These are phyloP conservation scores for Apiospora saccharicola DNA, from an alignment of 2,329 filamentous ascomycete genomes.

Conservation along the genomic window DNA sequence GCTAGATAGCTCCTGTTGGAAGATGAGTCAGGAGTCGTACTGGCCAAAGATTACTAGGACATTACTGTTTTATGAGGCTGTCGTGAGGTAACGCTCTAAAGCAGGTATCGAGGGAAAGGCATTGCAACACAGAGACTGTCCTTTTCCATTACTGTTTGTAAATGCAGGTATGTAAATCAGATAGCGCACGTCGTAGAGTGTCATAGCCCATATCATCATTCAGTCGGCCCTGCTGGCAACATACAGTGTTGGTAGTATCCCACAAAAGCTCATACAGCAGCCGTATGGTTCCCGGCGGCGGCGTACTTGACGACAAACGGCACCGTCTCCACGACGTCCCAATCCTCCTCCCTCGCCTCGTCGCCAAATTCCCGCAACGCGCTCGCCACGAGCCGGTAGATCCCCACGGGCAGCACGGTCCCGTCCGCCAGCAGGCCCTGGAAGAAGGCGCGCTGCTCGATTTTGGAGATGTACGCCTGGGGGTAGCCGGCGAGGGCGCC, in stretches of 20 bases:
- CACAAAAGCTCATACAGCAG: not conserved
- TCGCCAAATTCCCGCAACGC: constrained; percentile 39
- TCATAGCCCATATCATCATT: not conserved
- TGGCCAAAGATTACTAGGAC: no score
- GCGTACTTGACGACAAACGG: constrained; percentile 28
- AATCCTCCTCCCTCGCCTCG: constrained; percentile 37
- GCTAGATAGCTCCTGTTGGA: no score
- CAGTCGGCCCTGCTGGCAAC: not conserved
- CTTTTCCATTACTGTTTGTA: not conserved
- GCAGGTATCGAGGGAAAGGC: not conserved
- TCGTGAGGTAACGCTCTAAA: no score
- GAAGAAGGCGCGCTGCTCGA: constrained; percentile 29
- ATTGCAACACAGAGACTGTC: not conserved
- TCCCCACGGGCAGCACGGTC: constrained; percentile 34
- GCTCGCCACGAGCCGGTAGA: constrained; percentile 35
- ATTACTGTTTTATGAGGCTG: no score
- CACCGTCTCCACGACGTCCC: constrained; percentile 32
- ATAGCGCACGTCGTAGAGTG: not conserved
- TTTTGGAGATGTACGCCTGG: not conserved
- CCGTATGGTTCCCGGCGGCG: not conserved
- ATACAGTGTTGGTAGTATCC: not conserved
- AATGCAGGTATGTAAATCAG: not conserved
- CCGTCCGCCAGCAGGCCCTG: constrained; percentile 35
- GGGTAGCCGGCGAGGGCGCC: constrained; percentile 31
- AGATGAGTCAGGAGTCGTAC: no score